Conservation (phyloP, 352 stramenopile genomes). For the Phytopythium boreale region DNA sequence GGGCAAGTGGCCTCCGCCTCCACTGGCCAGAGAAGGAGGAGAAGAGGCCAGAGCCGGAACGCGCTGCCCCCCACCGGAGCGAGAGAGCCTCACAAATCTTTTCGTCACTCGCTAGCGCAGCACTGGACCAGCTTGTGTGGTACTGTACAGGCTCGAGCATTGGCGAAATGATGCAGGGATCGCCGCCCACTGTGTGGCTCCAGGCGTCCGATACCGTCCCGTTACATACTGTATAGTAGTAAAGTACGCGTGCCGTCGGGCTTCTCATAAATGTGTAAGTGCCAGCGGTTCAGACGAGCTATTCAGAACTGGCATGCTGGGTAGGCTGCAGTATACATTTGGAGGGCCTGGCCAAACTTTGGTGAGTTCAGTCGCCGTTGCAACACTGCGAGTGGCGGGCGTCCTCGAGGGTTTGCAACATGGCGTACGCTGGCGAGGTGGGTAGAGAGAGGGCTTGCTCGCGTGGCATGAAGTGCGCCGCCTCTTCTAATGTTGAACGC, state of each 20-base stretch:
- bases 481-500: too few species aligned
- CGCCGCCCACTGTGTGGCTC: not conserved
- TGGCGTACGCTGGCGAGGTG: not conserved
- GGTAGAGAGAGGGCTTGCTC: not conserved
- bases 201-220: not conserved
- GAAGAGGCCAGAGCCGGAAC: constrained; percentile 7
- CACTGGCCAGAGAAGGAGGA: not conserved
- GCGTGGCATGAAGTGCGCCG: too few species aligned
- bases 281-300: not conserved
- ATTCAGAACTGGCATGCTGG: not conserved
- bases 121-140: not conserved
- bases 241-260: too few species aligned
- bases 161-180: not conserved
- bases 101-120: not conserved
- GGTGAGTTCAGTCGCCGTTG: not conserved
- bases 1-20: not conserved
- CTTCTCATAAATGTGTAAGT: too few species aligned
- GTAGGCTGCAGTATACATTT: not conserved
- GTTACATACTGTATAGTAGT: too few species aligned
- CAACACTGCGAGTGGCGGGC: too few species aligned
- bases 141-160: not conserved
- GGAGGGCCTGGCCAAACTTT: not conserved
- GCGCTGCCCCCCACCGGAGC: not conserved
- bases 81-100: constrained; percentile 1
- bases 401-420: not conserved